Percentiles rank a stretch among this genome's conserved stretches.
These are phyloP conservation scores for Hyaloscypha bicolor DNA, from an alignment of 495 filamentous ascomycete genomes.

Conservation along the genomic window DNA sequence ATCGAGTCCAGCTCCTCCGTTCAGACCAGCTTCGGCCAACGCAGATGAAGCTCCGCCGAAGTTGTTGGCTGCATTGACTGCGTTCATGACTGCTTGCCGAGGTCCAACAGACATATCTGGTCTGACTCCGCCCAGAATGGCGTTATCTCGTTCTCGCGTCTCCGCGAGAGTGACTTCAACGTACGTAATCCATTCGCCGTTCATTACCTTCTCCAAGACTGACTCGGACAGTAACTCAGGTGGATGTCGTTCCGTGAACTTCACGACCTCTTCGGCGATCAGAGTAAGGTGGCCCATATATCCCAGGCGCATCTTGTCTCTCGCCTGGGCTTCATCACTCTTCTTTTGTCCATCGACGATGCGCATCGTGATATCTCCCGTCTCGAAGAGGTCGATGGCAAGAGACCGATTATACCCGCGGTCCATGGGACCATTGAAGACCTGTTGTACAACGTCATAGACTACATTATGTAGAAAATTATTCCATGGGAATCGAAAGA, in stretches of 20 bases:
- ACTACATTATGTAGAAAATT: conserved; percentile 99
- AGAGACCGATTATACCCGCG: conserved; percentile 89
- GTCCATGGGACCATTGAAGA: conserved; percentile 98
- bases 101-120: conserved; percentile 64
- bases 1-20: conserved; percentile 61
- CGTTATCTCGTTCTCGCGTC: conserved; percentile 95
- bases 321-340: conserved; percentile 80
- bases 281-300: conserved; percentile 99
- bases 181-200: conserved; percentile 88
- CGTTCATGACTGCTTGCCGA: conserved; percentile 66
- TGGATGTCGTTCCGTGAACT: conserved; percentile 93
- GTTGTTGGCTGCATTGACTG: conserved; percentile 59
- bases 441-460: conserved; percentile 98
- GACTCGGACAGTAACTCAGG: conserved; percentile 81
- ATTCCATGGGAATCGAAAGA: conserved; percentile 99
- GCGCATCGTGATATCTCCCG: conserved; percentile 82
- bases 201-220: conserved; percentile 87
- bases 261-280: conserved; percentile 97
- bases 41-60: conserved; percentile 66
- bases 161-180: conserved; percentile 93
- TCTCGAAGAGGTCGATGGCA: conserved; percentile 92
- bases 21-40: conserved; percentile 74
- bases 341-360: conserved; percentile 88
- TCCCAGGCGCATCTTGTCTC: conserved; percentile 86
- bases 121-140: conserved; percentile 93